phyloP scores from a whole-genome alignment of 192 early-diverging fungal species.

The Entomortierella beljakovae region DNA sequence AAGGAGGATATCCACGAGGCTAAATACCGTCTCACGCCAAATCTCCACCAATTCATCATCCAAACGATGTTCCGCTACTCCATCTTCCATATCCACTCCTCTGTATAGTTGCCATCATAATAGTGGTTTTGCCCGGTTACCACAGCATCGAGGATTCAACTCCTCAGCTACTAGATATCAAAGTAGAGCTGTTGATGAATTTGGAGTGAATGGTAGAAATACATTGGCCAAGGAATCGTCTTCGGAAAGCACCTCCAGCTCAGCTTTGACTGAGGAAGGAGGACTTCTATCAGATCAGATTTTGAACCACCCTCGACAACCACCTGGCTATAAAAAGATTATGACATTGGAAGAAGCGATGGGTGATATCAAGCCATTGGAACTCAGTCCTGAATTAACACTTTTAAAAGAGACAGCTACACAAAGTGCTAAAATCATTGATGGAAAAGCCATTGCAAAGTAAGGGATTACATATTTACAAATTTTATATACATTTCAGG shows the following conservation, averaged over 20 bases:
- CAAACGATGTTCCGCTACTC: neutral
- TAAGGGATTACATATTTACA: conserved; percentile 35
- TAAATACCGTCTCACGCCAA: neutral
- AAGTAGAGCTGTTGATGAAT: conserved; percentile 37
- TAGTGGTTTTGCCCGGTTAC: neutral
- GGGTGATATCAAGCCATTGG: conserved; percentile 43
- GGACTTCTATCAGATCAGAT: conserved; percentile 27
- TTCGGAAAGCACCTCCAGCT: neutral
- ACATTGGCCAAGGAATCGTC: conserved; percentile 14
- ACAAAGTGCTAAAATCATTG: conserved; percentile 68
- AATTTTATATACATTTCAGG: neutral
- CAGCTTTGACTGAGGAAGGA: conserved; percentile 2
- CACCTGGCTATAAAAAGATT: conserved; percentile 15
- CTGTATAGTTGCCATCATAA: neutral
- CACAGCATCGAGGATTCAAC: conserved; percentile 28
- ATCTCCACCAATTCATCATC: neutral
- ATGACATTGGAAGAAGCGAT: conserved; percentile 46
- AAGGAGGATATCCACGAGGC: neutral
- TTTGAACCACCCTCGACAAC: neutral
- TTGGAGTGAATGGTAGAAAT: neutral
- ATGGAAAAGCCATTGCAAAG: conserved; percentile 86
- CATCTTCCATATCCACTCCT: neutral
- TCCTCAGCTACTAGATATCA: conserved; percentile 8
- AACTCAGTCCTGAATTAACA: conserved; percentile 37
- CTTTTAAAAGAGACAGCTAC: conserved; percentile 18